These are phyloP conservation scores for Spathaspora sp. DNA, from an alignment of 1,139 yeast species.

Conservation along the genomic window DNA sequence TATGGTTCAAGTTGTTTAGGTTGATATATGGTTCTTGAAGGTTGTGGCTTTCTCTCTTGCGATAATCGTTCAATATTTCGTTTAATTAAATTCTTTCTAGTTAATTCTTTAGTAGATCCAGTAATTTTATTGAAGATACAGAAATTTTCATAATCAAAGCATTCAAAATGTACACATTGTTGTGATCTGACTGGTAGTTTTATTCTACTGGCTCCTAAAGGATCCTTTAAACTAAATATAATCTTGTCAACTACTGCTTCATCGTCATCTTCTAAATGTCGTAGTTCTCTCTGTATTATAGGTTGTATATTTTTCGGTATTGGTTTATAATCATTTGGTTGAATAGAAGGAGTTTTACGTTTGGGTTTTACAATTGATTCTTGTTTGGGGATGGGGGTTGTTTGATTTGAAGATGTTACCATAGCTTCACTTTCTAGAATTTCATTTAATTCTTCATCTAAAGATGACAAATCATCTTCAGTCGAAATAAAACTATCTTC, in stretches of 20 bases:
- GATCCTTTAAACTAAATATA: slow-evolving; percentile 31
- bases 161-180: slow-evolving; percentile 43
- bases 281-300: slow-evolving; percentile 23
- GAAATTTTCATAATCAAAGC: slow-evolving; percentile 47
- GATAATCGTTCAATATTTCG: slow-evolving; percentile 24
- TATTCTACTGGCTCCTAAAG: slow-evolving; percentile 37
- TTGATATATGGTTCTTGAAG: slow-evolving; percentile 3
- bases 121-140: slow-evolving; percentile 41
- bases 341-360: neutral
- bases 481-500: neutral
- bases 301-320: slow-evolving; percentile 28
- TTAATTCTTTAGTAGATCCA: slow-evolving; percentile 24
- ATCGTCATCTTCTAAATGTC: slow-evolving; percentile 22
- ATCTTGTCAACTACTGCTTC: slow-evolving; percentile 26
- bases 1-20: slow-evolving; percentile 11
- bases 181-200: slow-evolving; percentile 41
- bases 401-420: neutral
- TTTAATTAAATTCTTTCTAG: slow-evolving; percentile 28
- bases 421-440: slow-evolving; percentile 1
- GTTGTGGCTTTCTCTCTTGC: slow-evolving; percentile 15
- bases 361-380: neutral
- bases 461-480: slow-evolving; percentile 9
- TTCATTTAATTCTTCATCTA: slow-evolving; percentile 17
- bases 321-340: slow-evolving; percentile 18
- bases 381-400: neutral